Evolutionary conservation across 768 basidiomycete species (phyloP), one percentile per base, ranked within the genome.

Genomic region (Leucosporidium scottii): DNA sequence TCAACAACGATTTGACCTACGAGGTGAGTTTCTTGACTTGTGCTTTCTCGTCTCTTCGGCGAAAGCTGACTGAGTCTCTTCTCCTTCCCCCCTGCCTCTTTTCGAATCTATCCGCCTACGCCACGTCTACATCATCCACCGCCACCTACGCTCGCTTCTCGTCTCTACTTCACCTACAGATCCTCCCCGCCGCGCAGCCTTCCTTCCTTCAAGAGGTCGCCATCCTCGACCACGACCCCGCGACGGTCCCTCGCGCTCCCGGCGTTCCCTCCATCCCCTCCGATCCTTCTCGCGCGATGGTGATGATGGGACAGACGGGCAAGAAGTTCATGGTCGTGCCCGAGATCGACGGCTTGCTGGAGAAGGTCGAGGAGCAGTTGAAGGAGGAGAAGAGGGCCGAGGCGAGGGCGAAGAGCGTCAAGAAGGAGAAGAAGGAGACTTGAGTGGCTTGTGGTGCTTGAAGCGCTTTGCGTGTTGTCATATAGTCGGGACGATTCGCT

Each of bases 301-400:
- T 70, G 53, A 57, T 75, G 54, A 69, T 76, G 68, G 75, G 74
- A 23, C 75, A 76, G 69, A 71, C 72, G 47, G n/a, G 31, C 34
- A 73, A 74, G 54, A 76, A 76, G 66, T 76, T 75, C 59, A 56
- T 76, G 56, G 66, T 74, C 67, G 68, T 73, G 51, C 75, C 75
- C 30, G 74, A 76, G 36, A 59, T 74, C 7, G 25, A n/a, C 13
- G 64, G 73, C 60, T 23, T 76, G 36, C 25, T 76, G 36, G 59
- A 51, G 20, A 62, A 59, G 50, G 60, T 70, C 30, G 65, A 18
- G 1, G 2, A 3, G 36, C 62, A 69, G 58, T 68, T 69, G 57
- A 59, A 65, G 55, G 34, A 10, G 15, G 66, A 70, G 65, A 55
- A 53, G 56, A 63, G 69, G n/a, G 47, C 17, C 47, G 68, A 61